Base-by-base conservation (phyloP, 108 stramenopile genomes). In the Cyclotella atomus region DNA sequence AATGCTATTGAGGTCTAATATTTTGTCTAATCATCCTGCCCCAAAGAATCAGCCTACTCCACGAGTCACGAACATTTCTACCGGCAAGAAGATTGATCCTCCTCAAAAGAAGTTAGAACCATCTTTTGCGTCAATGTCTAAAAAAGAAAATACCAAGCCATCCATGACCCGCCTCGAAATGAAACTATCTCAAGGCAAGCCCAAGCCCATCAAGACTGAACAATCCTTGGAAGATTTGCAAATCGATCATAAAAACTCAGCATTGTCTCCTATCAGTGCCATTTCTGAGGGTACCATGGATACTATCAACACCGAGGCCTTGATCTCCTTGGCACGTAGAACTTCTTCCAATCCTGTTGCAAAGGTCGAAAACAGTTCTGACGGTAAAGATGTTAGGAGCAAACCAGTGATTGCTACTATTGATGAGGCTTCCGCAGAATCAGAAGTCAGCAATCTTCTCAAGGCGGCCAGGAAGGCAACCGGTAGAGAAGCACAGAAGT, bases 101-200 rank as follows among this genome's bases (percentile, higher is more conserved):
- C 12, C 29, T 30, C 56, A 57, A 30, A 57, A 57, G 56, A 57
- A 57, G 12, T 32, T 32, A 19, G 56, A 57, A 57, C 56, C 30
- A 32, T 57, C 56, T 0, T 10, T 9, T 32, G 56, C 56, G 4
- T 16, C 29, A 12, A 1, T 30, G 28, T 9, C 20, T 23, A 52
- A 52, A 5, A 23, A 52, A 2, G 52, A n/a, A n/a, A n/a, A n/a
- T n/a, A n/a, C n/a, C n/a, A 57, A 2, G 6, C 3, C 1, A 32
- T 16, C 56, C 29, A 57, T 29, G 56, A 57, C 56, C 14, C 2
- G 29, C 32, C 28, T 57, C 12, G 29, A 57, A 57, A 57, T n/a
- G 56, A 57, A 57, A 10, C n/a, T 53, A 23, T 19, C 52, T 23
- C 19, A 53, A 10, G 23, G 21, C 1, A 23, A 23, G 52, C 52